Base-by-base conservation (phyloP, 352 stramenopile genomes). In the Globisporangium cederbergense region DNA sequence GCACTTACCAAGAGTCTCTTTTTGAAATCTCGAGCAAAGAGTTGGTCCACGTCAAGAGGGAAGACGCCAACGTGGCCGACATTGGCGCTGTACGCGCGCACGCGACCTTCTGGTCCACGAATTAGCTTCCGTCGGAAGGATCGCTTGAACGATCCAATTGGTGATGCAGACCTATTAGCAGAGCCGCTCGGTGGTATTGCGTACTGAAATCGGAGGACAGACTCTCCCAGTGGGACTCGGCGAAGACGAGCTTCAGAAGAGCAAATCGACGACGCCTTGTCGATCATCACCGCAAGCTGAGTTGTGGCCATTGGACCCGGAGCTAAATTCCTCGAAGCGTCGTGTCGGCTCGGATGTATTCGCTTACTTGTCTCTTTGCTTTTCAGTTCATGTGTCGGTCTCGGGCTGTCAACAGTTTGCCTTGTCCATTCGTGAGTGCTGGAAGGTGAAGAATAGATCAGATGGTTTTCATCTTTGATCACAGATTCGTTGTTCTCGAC, bases 1-100 rank as follows among this genome's bases (percentile, higher is more conserved):
- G 30, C 25, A 38, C 65, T 42, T 78, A 85, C 76, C 70, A 85
- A n/a, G 34, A 70, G 63, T 5, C 54, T 64, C 42, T 28, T 59
- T n/a, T 58, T 65, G 43, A 77, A 77, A 32, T 65, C 67, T 10
- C 64, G 34, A 11, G 11, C 67, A 1, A 54, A 25, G 55, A 81
- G 65, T 11, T 60, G 40, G 9, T 65, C 45, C 56, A 74, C 60
- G 10, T 53, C 54, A 3, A 75, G 56, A 20, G 76, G 55, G 45
- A 82, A 81, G 10, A 79, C 43, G 20, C 76, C 72, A 14, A 71
- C 60, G 36, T 71, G 60, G 25, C 66, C 58, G 14, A 54, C 28
- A n/a, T 30, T 64, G 20, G 30, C 49, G 20, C 11, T 32, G 13
- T 20, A 54, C 22, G 13, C 7, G 7, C 14, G 11, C 10, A n/a